A percentile compares a stretch with the other conserved stretches of the same genome.
Evolutionary conservation across 371 early-diverging fungal genomes (phyloP).

Genomic region (Saksenaea oblongispora): DNA sequence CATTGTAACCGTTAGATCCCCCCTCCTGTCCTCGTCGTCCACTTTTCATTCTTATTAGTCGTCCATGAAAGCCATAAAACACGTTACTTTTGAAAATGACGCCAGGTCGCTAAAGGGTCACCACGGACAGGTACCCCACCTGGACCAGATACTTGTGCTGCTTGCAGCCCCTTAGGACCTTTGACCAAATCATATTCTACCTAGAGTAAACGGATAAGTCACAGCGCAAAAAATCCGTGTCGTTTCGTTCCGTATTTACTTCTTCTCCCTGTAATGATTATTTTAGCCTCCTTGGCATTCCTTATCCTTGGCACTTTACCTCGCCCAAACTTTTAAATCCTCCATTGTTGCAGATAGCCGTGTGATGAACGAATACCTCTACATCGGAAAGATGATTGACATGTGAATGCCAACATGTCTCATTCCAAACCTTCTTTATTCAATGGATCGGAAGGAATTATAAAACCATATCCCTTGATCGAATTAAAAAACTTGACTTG

Average conservation of each 20-base stretch:
- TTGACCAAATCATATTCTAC: conserved; percentile 78
- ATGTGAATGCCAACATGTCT: not conserved
- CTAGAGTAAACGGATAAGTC: conserved; percentile 10
- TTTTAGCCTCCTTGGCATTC: not conserved
- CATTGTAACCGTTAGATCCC: not conserved
- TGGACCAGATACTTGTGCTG: conserved; percentile 79
- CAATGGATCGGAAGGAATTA: conserved; percentile 64
- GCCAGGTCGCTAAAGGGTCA: conserved; percentile 53
- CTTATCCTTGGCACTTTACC: conserved; percentile 29
- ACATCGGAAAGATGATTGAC: not conserved
- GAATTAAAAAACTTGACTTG: conserved; percentile 83
- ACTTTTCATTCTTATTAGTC: not conserved
- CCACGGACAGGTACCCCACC: conserved; percentile 69
- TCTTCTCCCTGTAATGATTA: conserved; percentile 37
- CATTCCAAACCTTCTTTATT: conserved; percentile 61
- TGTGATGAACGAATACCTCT: conserved; percentile 85
- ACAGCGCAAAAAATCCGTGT: not conserved
- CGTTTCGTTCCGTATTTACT: conserved; percentile 16
- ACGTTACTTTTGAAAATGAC: conserved; percentile 14
- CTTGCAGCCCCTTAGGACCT: conserved; percentile 80
- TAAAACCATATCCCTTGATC: conserved; percentile 85
- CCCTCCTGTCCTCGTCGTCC: not conserved
- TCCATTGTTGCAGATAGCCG: conserved; percentile 75
- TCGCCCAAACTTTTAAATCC: conserved; percentile 83
- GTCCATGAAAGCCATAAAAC: not conserved